Percentiles rank a stretch among this genome's conserved stretches.
These are phyloP conservation scores for Yarrowia bubula DNA, from an alignment of 805 yeast genomes.

Conservation along the genomic window DNA sequence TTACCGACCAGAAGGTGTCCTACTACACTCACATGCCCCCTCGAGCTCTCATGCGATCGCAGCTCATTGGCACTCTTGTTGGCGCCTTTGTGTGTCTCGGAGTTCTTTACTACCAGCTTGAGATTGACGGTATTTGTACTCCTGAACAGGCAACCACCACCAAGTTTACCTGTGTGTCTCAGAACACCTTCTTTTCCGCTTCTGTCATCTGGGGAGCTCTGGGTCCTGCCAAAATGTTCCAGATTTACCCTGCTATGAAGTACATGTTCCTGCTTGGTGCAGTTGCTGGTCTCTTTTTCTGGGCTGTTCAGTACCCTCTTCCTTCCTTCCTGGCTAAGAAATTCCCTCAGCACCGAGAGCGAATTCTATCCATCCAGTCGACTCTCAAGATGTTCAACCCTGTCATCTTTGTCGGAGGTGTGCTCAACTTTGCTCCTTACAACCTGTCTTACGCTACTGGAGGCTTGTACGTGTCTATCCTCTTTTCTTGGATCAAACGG, in stretches of 20 bases:
- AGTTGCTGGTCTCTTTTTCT: constrained; percentile 33
- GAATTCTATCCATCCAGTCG: constrained; percentile 29
- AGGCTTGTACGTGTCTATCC: constrained; percentile 43
- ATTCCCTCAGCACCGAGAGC: constrained; percentile 25
- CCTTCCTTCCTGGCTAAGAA: constrained; percentile 35
- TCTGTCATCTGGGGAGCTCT: constrained; percentile 47
- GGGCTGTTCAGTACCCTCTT: constrained; percentile 32
- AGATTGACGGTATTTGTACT: constrained; percentile 37
- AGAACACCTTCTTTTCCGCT: constrained; percentile 49
- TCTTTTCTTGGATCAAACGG: constrained; percentile 48
- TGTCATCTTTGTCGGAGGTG: constrained; percentile 48
- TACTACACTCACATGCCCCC: constrained; percentile 47
- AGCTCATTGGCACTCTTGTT: constrained; percentile 36
- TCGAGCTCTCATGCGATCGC: constrained; percentile 32
- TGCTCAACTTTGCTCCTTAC: constrained; percentile 45
- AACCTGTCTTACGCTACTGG: constrained; percentile 47
- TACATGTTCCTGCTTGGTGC: constrained; percentile 49
- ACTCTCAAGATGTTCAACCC: constrained; percentile 43
- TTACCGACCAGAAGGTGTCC: constrained; percentile 58
- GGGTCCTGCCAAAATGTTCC: constrained; percentile 45
- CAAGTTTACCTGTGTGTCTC: constrained; percentile 42
- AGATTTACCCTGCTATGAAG: constrained; percentile 47
- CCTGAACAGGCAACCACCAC: constrained; percentile 32
- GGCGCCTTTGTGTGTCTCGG: constrained; percentile 37
- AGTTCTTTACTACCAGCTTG: constrained; percentile 39